Conservation (phyloP, 78 protist species). For the Dictyostelium citrinum region DNA sequence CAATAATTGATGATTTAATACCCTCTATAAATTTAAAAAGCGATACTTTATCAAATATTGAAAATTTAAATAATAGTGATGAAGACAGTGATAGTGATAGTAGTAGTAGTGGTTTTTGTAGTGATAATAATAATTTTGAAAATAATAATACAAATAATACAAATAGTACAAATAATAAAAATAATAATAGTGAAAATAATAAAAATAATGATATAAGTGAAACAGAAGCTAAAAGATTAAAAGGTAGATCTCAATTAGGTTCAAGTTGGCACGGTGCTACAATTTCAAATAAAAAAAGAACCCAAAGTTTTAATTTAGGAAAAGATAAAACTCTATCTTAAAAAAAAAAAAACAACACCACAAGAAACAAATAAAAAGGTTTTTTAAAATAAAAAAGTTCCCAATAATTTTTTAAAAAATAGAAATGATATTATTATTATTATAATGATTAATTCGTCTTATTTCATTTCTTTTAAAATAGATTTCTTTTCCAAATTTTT, state of each 20-base stretch:
- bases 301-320: slow-evolving; percentile 37
- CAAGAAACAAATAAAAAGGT: not conserved
- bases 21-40: slow-evolving; percentile 28
- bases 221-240: not conserved
- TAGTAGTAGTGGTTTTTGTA: not conserved
- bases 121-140: not conserved
- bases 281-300: slow-evolving; percentile 60
- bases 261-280: slow-evolving; percentile 58
- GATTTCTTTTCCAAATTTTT: too few species aligned
- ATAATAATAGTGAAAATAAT: not conserved
- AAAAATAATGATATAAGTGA: not conserved
- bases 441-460: not conserved
- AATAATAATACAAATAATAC: not conserved
- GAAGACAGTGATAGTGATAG: slow-evolving; percentile 1
- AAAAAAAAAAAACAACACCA: not conserved
- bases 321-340: not conserved
- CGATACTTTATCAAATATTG: not conserved
- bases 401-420: too few species aligned
- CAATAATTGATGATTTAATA: slow-evolving; percentile 56
- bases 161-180: not conserved
- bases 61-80: not conserved
- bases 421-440: too few species aligned
- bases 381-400: not conserved
- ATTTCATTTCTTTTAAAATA: not conserved
- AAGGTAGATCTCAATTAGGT: not conserved